phyloP scores from a whole-genome alignment of 2,329 filamentous ascomycete species.

The Parastagonospora avenae region DNA sequence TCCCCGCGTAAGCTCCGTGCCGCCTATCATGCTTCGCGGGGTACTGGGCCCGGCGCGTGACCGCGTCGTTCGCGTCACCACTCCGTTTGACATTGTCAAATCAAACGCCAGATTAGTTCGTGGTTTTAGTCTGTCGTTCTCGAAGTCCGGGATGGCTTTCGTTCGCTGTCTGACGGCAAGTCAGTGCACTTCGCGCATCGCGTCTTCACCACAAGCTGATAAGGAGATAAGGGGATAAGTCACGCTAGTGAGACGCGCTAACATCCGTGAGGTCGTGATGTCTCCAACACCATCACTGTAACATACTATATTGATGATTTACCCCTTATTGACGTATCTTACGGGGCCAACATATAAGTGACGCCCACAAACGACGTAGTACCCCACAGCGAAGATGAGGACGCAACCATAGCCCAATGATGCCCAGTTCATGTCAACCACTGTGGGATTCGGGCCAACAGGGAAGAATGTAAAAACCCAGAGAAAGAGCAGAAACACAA shows the following conservation, averaged over 20 bases:
- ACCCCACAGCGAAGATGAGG: conserved; percentile 48
- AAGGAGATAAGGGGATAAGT: neutral
- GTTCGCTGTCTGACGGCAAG: neutral
- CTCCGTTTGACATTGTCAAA: neutral
- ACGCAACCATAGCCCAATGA: conserved; percentile 49
- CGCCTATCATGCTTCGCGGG: conserved; percentile 33
- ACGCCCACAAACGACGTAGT: conserved; percentile 47
- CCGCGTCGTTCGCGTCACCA: conserved; percentile 13
- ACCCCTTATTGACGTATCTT: conserved; percentile 14
- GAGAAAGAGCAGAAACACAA: conserved; percentile 45
- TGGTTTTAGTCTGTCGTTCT: neutral
- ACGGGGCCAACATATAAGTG: conserved; percentile 43
- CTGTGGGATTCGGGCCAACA: conserved; percentile 11
- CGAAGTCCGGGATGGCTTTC: neutral
- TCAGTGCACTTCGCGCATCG: neutral
- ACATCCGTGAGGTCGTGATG: neutral
- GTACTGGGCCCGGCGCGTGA: conserved; percentile 27
- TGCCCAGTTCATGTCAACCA: conserved; percentile 53
- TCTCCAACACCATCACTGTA: neutral
- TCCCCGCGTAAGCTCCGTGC: conserved; percentile 30
- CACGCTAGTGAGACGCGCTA: neutral
- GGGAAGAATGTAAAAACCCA: conserved; percentile 53
- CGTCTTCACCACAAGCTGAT: neutral
- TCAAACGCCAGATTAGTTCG: neutral
- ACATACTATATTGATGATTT: neutral